phyloP scores from a whole-genome alignment of 441 rosid genomes.

The Corymbia calophylla region DNA sequence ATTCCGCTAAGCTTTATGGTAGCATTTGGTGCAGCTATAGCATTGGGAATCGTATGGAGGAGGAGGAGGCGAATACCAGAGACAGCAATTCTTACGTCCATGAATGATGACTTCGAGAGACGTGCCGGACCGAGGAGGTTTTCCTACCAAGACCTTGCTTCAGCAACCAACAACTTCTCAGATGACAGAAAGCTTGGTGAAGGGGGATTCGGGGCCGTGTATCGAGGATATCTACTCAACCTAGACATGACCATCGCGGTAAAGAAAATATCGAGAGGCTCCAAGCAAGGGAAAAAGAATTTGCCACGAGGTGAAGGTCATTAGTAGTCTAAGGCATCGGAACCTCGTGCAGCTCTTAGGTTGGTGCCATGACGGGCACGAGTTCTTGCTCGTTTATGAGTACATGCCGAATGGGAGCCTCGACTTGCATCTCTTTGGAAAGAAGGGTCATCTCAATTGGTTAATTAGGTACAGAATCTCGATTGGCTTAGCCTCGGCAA shows the following conservation, averaged over 20 bases:
- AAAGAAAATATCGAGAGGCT: slow-evolving; percentile 34
- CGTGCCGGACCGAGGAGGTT: slow-evolving; percentile 57
- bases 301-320: slow-evolving; percentile 42
- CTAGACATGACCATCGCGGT: slow-evolving; percentile 27
- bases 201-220: slow-evolving; percentile 64
- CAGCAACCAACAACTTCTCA: slow-evolving; percentile 49
- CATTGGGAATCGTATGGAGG: not conserved
- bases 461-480: slow-evolving; percentile 26
- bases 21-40: not conserved
- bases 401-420: slow-evolving; percentile 55
- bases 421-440: slow-evolving; percentile 34
- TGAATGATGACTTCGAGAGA: slow-evolving; percentile 46
- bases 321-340: slow-evolving; percentile 42
- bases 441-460: slow-evolving; percentile 30
- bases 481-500: slow-evolving; percentile 34
- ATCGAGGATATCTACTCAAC: slow-evolving; percentile 33
- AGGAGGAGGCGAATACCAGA: slow-evolving; percentile 5
- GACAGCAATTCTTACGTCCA: slow-evolving; percentile 13
- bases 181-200: slow-evolving; percentile 37
- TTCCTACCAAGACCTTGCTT: slow-evolving; percentile 36
- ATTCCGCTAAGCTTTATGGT: slow-evolving; percentile 13
- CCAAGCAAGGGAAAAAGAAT: slow-evolving; percentile 47
- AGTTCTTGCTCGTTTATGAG: slow-evolving; percentile 40
- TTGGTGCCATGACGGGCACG: slow-evolving; percentile 47
- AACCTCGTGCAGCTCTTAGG: slow-evolving; percentile 54